Evolutionary conservation across 345 rosid genomes (phyloP).

Genomic region (Zanthoxylum bungeanum): DNA sequence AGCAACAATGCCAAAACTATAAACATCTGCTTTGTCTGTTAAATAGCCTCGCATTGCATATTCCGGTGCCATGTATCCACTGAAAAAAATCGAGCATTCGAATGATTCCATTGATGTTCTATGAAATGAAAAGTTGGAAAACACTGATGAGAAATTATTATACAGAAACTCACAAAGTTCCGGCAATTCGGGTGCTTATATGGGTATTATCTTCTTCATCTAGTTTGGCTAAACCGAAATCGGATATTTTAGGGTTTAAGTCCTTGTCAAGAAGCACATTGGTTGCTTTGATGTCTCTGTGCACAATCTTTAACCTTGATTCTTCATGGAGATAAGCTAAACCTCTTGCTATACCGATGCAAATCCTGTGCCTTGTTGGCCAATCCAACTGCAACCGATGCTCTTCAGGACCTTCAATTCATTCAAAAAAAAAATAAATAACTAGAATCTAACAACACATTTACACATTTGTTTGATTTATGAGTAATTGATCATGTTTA

Average conservation of each 20-base stretch:
- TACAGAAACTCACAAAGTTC: constrained; percentile 46
- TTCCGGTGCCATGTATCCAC: constrained; percentile 44
- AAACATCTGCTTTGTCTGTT: constrained; percentile 34
- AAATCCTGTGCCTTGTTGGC: constrained; percentile 57
- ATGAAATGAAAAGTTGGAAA: background rate
- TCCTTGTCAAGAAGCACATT: constrained; percentile 62
- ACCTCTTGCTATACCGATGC: constrained; percentile 70
- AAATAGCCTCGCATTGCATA: constrained; percentile 37
- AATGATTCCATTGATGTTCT: background rate
- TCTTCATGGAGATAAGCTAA: constrained; percentile 69
- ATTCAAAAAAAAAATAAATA: background rate
- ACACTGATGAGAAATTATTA: background rate
- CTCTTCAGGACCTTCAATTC: constrained; percentile 37
- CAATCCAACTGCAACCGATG: constrained; percentile 48
- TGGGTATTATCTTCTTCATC: constrained; percentile 67
- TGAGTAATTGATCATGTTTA: background rate
- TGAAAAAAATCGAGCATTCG: constrained; percentile 14
- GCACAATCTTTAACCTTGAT: constrained; percentile 62
- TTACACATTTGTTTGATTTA: background rate
- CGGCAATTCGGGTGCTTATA: constrained; percentile 66
- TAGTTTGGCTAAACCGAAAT: constrained; percentile 70
- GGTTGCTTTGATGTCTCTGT: constrained; percentile 69
- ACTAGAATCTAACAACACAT: background rate
- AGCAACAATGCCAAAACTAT: constrained; percentile 40
- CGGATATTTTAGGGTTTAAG: constrained; percentile 57